Conservation (phyloP, 1,284 basidiomycete genomes). For the Ganoderma leucocontextum region DNA sequence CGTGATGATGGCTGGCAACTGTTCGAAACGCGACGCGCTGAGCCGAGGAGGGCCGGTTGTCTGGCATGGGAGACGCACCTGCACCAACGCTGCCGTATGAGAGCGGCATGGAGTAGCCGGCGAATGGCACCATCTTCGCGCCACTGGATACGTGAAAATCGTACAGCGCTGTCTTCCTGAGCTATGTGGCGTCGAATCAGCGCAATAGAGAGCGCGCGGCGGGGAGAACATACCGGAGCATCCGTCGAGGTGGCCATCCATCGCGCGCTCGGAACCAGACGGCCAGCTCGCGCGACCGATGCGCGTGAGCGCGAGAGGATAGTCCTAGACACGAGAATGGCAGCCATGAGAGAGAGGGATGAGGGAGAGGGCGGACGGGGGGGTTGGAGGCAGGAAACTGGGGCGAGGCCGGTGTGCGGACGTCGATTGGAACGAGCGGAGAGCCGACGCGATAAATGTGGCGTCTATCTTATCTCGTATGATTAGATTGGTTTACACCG, state of each 20-base stretch:
- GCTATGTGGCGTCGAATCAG: slow-evolving; percentile 35
- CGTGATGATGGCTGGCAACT: slow-evolving; percentile 94
- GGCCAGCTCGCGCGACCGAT: slow-evolving; percentile 2
- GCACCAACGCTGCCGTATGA: slow-evolving; percentile 86
- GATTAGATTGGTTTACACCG: slow-evolving; percentile 14
- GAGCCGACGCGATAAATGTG: slow-evolving; percentile 16
- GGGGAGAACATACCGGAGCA: slow-evolving; percentile 8
- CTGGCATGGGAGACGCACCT: slow-evolving; percentile 53
- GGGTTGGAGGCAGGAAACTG: neutral
- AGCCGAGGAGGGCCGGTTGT: neutral
- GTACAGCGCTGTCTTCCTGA: slow-evolving; percentile 82
- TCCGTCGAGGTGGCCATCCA: slow-evolving; percentile 20
- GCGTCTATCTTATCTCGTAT: slow-evolving; percentile 20
- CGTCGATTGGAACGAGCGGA: slow-evolving; percentile 13
- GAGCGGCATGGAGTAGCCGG: slow-evolving; percentile 95
- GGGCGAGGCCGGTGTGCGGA: neutral
- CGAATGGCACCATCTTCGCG: slow-evolving; percentile 97
- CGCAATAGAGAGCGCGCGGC: no score
- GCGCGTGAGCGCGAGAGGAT: slow-evolving; percentile 13
- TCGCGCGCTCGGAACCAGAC: slow-evolving; percentile 10
- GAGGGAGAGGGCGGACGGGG: neutral
- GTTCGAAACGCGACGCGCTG: slow-evolving; percentile 10
- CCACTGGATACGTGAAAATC: slow-evolving; percentile 89
- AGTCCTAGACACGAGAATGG: slow-evolving; percentile 6
- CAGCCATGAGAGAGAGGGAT: slow-evolving; percentile 3